Conservation (phyloP, 345 rosid species). For the Lepidium aucheri region DNA sequence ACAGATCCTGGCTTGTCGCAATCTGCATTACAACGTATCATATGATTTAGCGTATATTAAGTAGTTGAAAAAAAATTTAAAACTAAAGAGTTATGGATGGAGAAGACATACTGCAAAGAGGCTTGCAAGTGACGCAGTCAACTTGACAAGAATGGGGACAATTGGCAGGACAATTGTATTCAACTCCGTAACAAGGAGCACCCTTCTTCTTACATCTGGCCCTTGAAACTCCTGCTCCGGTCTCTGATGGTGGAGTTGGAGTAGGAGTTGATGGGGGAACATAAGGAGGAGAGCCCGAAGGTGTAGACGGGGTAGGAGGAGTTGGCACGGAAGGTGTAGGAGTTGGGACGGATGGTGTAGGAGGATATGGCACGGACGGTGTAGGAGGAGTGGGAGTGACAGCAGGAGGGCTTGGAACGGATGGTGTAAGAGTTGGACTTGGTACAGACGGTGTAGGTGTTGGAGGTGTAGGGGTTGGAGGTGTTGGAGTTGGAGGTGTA, state of each 20-base stretch:
- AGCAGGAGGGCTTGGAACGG: slow-evolving; percentile 1
- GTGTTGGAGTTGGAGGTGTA: not conserved
- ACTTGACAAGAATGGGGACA: slow-evolving; percentile 50
- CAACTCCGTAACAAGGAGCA: slow-evolving; percentile 35
- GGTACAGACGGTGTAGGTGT: not conserved
- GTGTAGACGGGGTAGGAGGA: not conserved
- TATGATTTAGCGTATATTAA: not conserved
- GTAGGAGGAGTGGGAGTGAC: slow-evolving; percentile 11
- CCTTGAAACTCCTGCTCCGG: slow-evolving; percentile 20
- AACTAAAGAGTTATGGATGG: not conserved
- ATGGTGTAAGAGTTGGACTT: too few species aligned
- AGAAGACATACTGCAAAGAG: slow-evolving; percentile 43
- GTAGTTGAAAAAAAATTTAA: not conserved
- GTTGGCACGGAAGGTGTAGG: not conserved
- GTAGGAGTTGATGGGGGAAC: slow-evolving; percentile 11
- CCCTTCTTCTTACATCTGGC: slow-evolving; percentile 33
- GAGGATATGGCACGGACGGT: not conserved
- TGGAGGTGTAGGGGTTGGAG: not conserved
- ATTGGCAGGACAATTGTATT: slow-evolving; percentile 34
- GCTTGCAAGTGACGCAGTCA: slow-evolving; percentile 57
- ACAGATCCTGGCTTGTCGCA: slow-evolving; percentile 55
- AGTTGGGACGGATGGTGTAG: slow-evolving; percentile 10
- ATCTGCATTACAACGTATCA: slow-evolving; percentile 20
- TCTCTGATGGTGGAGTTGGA: slow-evolving; percentile 13
- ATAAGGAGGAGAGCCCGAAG: slow-evolving; percentile 8